A percentile compares a stretch with the other conserved stretches of the same genome.
These are phyloP conservation scores for Leishmania amazonensis DNA, from an alignment of 208 protist genomes.

Conservation along the genomic window DNA sequence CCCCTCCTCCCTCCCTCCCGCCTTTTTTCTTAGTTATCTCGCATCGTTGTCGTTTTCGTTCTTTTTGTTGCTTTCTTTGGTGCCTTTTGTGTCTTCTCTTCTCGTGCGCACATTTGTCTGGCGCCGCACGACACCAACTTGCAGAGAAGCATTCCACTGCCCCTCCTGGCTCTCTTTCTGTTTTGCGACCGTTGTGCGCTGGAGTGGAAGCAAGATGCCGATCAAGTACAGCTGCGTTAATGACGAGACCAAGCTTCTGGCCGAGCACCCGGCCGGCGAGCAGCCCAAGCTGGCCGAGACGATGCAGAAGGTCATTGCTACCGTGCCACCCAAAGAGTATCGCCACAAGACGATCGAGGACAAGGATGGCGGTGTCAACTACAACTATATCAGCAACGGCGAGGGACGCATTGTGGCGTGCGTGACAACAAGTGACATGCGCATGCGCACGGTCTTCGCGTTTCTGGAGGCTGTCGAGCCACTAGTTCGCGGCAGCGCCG, in stretches of 20 bases:
- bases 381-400: constrained; percentile 93
- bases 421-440: constrained; percentile 86
- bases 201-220: constrained; percentile 42
- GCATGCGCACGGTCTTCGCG: constrained; percentile 90
- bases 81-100: background rate
- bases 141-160: background rate
- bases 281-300: constrained; percentile 78
- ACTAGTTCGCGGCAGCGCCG: constrained; percentile 61
- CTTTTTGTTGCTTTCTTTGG: background rate
- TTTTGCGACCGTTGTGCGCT: background rate
- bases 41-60: background rate
- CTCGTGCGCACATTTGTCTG: background rate
- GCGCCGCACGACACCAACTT: background rate
- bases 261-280: constrained; percentile 80
- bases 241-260: constrained; percentile 75
- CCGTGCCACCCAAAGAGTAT: constrained; percentile 84
- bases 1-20: background rate
- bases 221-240: constrained; percentile 93
- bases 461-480: constrained; percentile 92
- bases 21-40: background rate
- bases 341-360: constrained; percentile 91
- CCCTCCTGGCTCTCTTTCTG: background rate
- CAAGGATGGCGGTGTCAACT: constrained; percentile 90
- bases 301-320: constrained; percentile 90
- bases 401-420: constrained; percentile 89